A percentile compares a stretch with the other conserved stretches of the same genome.
Conservation (phyloP, 2,329 filamentous ascomycete species). For the Thielaviopsis euricoi region DNA sequence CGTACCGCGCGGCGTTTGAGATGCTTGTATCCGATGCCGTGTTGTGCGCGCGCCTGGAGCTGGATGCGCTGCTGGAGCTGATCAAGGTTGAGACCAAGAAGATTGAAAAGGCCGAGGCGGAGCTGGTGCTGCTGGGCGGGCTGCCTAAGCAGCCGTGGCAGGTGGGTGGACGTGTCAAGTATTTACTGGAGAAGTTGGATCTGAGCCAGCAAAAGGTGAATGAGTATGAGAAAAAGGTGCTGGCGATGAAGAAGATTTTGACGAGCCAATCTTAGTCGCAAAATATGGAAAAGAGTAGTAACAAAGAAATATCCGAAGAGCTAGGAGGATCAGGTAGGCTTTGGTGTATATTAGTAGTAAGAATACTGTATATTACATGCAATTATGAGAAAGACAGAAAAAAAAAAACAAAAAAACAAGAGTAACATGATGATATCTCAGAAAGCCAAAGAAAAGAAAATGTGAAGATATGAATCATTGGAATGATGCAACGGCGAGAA, state of each 20-base stretch:
- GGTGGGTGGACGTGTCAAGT: slow-evolving; percentile 48
- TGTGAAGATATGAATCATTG: neutral
- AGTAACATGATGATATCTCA: too few species aligned
- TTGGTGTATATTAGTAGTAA: neutral
- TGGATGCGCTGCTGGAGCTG: slow-evolving; percentile 52
- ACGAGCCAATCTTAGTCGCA: neutral
- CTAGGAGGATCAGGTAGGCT: neutral
- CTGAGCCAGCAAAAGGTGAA: slow-evolving; percentile 60
- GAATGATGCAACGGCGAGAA: neutral
- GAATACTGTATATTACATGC: neutral
- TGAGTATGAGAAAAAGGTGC: slow-evolving; percentile 57
- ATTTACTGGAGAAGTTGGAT: slow-evolving; percentile 57
- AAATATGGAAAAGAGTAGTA: neutral
- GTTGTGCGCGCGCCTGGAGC: slow-evolving; percentile 55
- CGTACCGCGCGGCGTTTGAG: slow-evolving; percentile 72
- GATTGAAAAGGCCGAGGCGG: slow-evolving; percentile 65
- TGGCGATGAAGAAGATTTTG: slow-evolving; percentile 45
- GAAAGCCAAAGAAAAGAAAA: neutral
- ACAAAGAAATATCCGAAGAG: neutral
- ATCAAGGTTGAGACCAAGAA: slow-evolving; percentile 54
- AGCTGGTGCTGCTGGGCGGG: slow-evolving; percentile 53
- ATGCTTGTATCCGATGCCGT: slow-evolving; percentile 55
- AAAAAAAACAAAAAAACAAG: too few species aligned
- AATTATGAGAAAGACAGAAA: neutral
- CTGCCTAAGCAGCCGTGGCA: slow-evolving; percentile 57